These are phyloP conservation scores for Hanseniaspora guilliermondii DNA, from an alignment of 805 yeast species.

Conservation along the genomic window DNA sequence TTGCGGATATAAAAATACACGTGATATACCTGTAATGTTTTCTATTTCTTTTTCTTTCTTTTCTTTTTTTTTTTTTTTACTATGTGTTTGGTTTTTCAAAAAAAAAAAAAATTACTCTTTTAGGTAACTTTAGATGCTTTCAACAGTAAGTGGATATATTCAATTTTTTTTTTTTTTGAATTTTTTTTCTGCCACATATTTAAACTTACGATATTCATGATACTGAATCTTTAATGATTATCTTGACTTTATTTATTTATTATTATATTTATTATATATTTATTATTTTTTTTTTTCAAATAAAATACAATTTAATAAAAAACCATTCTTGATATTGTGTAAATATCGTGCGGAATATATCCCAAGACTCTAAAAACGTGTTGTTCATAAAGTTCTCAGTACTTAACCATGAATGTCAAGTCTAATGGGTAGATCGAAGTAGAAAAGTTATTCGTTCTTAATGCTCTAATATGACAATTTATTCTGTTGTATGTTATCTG, in stretches of 20 bases:
- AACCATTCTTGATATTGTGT: constrained; percentile 22
- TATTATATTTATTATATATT: not conserved
- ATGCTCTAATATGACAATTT: constrained; percentile 41
- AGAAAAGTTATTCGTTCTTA: constrained; percentile 43
- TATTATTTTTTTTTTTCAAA: not conserved
- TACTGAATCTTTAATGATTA: not conserved
- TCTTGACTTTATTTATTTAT: not conserved
- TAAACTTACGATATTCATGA: not conserved
- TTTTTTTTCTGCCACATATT: not conserved
- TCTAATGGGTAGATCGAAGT: constrained; percentile 51
- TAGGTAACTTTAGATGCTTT: not conserved
- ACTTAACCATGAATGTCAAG: constrained; percentile 47
- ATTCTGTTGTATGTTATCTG: not conserved
- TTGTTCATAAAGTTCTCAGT: constrained; percentile 39
- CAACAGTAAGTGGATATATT: not conserved
- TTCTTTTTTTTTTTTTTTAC: no score
- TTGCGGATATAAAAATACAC: no score
- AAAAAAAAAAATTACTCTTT: no score
- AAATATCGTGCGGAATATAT: constrained; percentile 47
- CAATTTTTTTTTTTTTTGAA: not conserved
- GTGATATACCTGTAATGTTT: no score
- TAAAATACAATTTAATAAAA: constrained; percentile 5
- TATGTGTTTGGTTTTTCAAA: no score
- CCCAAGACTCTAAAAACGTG: constrained; percentile 61
- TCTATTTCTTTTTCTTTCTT: not conserved